These are phyloP conservation scores for Solanum tacnaense DNA, from an alignment of 257 asterid genomes.

Conservation along the genomic window DNA sequence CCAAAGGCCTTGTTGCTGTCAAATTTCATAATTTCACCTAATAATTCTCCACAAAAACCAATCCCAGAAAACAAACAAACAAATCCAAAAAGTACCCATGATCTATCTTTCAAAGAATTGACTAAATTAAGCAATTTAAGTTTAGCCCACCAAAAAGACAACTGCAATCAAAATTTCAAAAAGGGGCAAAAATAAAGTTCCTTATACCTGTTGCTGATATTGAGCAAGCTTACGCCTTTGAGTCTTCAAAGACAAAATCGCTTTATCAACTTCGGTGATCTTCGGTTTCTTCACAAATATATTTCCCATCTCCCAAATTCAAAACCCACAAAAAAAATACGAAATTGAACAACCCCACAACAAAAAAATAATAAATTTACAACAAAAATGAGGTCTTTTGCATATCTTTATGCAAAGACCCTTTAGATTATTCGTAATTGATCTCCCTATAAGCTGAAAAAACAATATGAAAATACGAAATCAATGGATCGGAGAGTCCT, in stretches of 20 bases:
- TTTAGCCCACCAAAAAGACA: background rate
- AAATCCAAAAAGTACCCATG: background rate
- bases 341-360: background rate
- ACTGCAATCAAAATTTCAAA: background rate
- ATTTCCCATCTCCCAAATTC: conserved; percentile 53
- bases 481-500: background rate
- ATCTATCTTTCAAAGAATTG: background rate
- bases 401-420: background rate
- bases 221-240: conserved; percentile 95
- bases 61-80: background rate
- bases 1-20: background rate
- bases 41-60: background rate
- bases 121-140: background rate
- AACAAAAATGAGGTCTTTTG: background rate
- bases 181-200: background rate
- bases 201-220: conserved; percentile 82
- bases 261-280: conserved; percentile 88
- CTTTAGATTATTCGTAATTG: background rate
- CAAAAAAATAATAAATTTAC: background rate
- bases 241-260: conserved; percentile 91
- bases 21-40: background rate
- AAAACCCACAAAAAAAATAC: background rate
- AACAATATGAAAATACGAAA: background rate
- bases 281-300: conserved; percentile 83
- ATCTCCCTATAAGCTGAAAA: background rate